Percentiles rank a stretch among this genome's conserved stretches.
Conservation (phyloP, 75 land plant genomes). For the Larix kaempferi region DNA sequence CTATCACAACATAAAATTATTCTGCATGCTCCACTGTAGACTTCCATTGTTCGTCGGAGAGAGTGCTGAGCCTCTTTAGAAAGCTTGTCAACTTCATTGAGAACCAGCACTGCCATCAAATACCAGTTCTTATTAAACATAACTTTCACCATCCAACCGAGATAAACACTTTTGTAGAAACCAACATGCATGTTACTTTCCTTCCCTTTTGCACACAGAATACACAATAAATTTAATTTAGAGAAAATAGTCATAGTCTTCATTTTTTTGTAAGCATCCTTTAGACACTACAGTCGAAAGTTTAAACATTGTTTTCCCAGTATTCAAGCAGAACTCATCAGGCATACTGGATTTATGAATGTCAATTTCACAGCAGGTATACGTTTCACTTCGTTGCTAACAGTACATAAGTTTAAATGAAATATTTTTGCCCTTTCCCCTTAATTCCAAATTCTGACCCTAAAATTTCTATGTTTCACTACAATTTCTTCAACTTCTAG, state of each 20-base stretch:
- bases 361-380: not conserved
- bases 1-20: slow-evolving; percentile 92
- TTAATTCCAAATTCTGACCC: not conserved
- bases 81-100: slow-evolving; percentile 96
- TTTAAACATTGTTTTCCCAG: too few relatives aligned
- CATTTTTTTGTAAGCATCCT: not conserved
- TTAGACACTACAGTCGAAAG: too few relatives aligned
- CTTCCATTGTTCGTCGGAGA: slow-evolving; percentile 96
- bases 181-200: not conserved
- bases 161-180: not conserved
- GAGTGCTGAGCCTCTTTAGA: slow-evolving; percentile 99
- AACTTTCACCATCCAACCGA: not conserved
- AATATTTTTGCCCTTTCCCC: not conserved
- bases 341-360: not conserved
- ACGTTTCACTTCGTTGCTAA: not conserved
- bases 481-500: not conserved
- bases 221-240: not conserved
- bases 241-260: not conserved
- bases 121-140: not conserved
- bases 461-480: not conserved
- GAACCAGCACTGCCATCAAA: slow-evolving; percentile 68
- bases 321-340: not conserved
- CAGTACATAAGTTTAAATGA: not conserved
- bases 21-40: slow-evolving; percentile 92
- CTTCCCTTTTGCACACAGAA: not conserved